Evolutionary conservation across 345 rosid species (phyloP).

Genomic region (Melaleuca alternifolia): DNA sequence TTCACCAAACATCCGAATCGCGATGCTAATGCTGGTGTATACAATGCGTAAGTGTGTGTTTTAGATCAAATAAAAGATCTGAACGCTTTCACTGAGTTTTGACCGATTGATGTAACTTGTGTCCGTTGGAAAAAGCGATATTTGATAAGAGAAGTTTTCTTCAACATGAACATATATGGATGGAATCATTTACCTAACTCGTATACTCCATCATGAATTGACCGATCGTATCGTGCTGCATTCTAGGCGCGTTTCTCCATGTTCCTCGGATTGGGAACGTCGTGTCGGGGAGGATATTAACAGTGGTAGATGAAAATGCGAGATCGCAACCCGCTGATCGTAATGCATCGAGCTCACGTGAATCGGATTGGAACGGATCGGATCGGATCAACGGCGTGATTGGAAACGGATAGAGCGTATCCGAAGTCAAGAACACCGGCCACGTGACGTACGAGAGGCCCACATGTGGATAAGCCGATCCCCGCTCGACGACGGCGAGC

Average conservation of each 20-base stretch:
- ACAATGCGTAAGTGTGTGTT: background rate
- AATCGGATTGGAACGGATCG: too few relatives aligned
- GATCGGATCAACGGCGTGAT: background rate
- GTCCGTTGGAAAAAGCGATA: accelerated
- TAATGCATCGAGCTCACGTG: too few relatives aligned
- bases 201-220: background rate
- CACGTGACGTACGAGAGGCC: background rate
- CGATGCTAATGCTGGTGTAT: background rate
- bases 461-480: slow-evolving; percentile 5
- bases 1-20: background rate
- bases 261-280: background rate
- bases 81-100: too few relatives aligned
- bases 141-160: background rate
- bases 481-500: background rate
- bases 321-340: accelerated
- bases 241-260: accelerated
- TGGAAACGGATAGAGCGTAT: background rate
- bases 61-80: background rate
- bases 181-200: background rate
- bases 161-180: accelerated
- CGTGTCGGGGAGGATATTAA: too few relatives aligned
- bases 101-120: background rate
- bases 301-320: background rate
- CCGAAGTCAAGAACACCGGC: background rate
- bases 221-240: accelerated